These are phyloP conservation scores for Lodderomyces pseudojiufengensis DNA, from an alignment of 1,139 yeast genomes.

Conservation along the genomic window DNA sequence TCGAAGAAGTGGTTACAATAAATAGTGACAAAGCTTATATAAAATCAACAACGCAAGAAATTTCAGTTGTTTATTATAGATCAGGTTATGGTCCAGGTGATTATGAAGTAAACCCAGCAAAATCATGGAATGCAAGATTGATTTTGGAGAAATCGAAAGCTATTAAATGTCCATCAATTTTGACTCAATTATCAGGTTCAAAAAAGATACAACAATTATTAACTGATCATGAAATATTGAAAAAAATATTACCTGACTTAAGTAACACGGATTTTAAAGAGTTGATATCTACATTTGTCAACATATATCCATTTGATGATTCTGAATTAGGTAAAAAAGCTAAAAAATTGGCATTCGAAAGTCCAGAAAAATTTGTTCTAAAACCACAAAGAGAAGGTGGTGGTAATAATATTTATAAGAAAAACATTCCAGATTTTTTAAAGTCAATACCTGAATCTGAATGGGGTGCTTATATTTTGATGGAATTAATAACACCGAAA, in stretches of 20 bases:
- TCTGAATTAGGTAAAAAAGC: slow-evolving; percentile 64
- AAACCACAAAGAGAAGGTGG: slow-evolving; percentile 98
- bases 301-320: slow-evolving; percentile 80
- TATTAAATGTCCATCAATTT: slow-evolving; percentile 84
- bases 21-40: slow-evolving; percentile 47
- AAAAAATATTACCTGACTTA: slow-evolving; percentile 40
- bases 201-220: slow-evolving; percentile 89
- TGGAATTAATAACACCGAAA: slow-evolving; percentile 88
- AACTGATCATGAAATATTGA: slow-evolving; percentile 50
- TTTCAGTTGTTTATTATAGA: slow-evolving; percentile 86
- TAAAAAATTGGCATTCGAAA: slow-evolving; percentile 59
- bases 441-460: slow-evolving; percentile 56
- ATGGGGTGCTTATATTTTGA: slow-evolving; percentile 89
- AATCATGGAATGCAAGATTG: slow-evolving; percentile 75
- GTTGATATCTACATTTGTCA: slow-evolving; percentile 67
- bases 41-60: slow-evolving; percentile 57
- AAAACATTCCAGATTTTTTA: slow-evolving; percentile 74
- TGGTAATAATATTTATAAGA: slow-evolving; percentile 87
- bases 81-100: slow-evolving; percentile 84
- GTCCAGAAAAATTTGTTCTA: slow-evolving; percentile 71
- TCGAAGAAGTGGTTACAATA: slow-evolving; percentile 39
- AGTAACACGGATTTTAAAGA: slow-evolving; percentile 23
- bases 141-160: slow-evolving; percentile 71
- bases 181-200: slow-evolving; percentile 88
- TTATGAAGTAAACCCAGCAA: slow-evolving; percentile 47